Evolutionary conservation across 1,284 basidiomycete genomes (phyloP).

Genomic region (Apiotrichum sp.): DNA sequence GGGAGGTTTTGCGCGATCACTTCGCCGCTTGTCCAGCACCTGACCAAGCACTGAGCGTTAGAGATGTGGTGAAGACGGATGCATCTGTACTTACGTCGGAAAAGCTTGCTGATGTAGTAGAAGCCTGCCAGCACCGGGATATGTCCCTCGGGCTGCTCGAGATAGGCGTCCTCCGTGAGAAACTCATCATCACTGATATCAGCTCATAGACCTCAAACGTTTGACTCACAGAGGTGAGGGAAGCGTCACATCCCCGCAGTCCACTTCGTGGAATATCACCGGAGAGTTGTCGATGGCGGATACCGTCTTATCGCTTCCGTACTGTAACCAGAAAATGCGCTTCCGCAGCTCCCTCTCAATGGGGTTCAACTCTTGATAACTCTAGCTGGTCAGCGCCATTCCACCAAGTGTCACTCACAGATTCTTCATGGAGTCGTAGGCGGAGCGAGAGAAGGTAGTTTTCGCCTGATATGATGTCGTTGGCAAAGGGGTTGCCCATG

Average conservation of each 20-base stretch:
- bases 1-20: conserved; percentile 33
- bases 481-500: conserved; percentile 4
- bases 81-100: conserved; percentile 39
- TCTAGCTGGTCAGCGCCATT: background rate
- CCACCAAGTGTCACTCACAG: conserved; percentile 4
- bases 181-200: conserved; percentile 39
- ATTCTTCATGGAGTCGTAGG: conserved; percentile 72
- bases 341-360: conserved; percentile 77
- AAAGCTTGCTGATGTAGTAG: conserved; percentile 78
- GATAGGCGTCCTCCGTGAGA: conserved; percentile 70
- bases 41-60: conserved; percentile 29
- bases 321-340: conserved; percentile 76
- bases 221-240: conserved; percentile 30
- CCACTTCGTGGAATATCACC: conserved; percentile 74
- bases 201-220: background rate
- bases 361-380: conserved; percentile 45
- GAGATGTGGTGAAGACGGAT: background rate
- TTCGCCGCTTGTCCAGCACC: conserved; percentile 32
- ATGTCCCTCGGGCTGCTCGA: conserved; percentile 72
- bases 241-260: conserved; percentile 51
- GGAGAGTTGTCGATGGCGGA: conserved; percentile 67
- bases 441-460: conserved; percentile 32
- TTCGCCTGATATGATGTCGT: conserved; percentile 2
- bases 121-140: conserved; percentile 75
- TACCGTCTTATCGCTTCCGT: conserved; percentile 83